Base-by-base conservation (phyloP, 768 basidiomycete genomes). In the Ephemerocybe angulata region DNA sequence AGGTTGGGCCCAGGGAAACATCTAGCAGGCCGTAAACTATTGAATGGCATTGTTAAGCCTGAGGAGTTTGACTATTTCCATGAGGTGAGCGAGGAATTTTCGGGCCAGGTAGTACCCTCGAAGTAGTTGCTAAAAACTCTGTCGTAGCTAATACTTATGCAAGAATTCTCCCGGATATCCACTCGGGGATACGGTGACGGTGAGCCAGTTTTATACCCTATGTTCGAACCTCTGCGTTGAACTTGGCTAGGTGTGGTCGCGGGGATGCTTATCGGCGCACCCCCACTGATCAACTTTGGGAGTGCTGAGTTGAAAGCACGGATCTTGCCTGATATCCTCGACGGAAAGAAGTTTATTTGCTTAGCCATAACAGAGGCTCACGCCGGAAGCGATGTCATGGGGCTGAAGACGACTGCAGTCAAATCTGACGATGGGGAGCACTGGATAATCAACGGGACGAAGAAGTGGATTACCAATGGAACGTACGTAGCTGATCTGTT, bases 51-150 rank as follows among this genome's bases (percentile, higher is more conserved):
- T 6, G 87, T 97, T 38, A 83, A 82, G 58, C 87, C 92, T 4
- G 92, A 95, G 65, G 83, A 88, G 78, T 95, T 89, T 62, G 89
- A 95, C 67, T 91, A 89, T 64, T 96, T 95, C 80, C 91, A 94
- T 65, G 87, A 88, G 68, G 80, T 79, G n/a, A 2, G 43, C 24
- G 40, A 17, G 37, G 35, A n/a, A n/a, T n/a, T n/a, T n/a, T n/a
- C n/a, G n/a, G n/a, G n/a, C n/a, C n/a, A n/a, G n/a, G n/a, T n/a
- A n/a, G n/a, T n/a, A n/a, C n/a, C n/a, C n/a, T n/a, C n/a, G n/a
- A n/a, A n/a, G n/a, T n/a, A n/a, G n/a, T n/a, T n/a, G n/a, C 19
- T n/a, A 13, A 52, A 24, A 11, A 40, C 28, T 56, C 53, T 37
- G 37, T 41, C 12, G 25, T 58, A 88, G 81, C 76, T 93, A 52